Base-by-base conservation (phyloP, 208 protist species). In the Herpetomonas tarakana region DNA sequence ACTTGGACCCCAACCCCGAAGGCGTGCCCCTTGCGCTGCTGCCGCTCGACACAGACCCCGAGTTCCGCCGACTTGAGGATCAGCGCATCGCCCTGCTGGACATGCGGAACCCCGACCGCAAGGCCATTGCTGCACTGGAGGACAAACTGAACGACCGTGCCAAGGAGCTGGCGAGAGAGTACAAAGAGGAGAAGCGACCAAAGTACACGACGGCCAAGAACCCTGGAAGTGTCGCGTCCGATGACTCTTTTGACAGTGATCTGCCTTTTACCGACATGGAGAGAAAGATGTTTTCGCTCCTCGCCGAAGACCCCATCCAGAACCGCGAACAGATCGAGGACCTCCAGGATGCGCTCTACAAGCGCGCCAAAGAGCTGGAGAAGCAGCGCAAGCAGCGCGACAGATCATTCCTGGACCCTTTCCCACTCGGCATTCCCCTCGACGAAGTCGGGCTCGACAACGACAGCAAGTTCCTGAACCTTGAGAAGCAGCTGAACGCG, bases 21-120 rank as follows among this genome's bases (percentile, higher is more conserved):
- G 81, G 81, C 27, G 77, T 92, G 41, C 82, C 86, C 16, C 24
- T 89, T 7, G 58, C 59, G 14, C 61, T 82, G 52, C 54, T 92
- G 26, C 64, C 59, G 9, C 72, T 88, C 25, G 65, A 81, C 58
- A 50, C 35, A 12, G 77, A 92, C 57, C 16, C 46, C 0, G 47
- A 70, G 7, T 82, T 92, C 54, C 64, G 64, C 16, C 50, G 57
- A 16, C 52, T 87, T 2, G 74, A 83, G 65, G 44, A 14, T n/a
- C 61, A 87, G 58, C 55, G 75, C 26, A 45, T 71, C n/a, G 68
- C 82, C n/a, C 63, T 88, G 0, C 46, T 74, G 44, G 56, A 57
- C 50, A 58, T 54, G 49, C 29, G 53, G 2, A 41, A 70, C n/a
- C 62, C 55, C 0, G 62, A 78, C 52, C 50, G 52, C 3, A 56